Conservation (phyloP, 352 stramenopile species). For the Pythium biforme region DNA sequence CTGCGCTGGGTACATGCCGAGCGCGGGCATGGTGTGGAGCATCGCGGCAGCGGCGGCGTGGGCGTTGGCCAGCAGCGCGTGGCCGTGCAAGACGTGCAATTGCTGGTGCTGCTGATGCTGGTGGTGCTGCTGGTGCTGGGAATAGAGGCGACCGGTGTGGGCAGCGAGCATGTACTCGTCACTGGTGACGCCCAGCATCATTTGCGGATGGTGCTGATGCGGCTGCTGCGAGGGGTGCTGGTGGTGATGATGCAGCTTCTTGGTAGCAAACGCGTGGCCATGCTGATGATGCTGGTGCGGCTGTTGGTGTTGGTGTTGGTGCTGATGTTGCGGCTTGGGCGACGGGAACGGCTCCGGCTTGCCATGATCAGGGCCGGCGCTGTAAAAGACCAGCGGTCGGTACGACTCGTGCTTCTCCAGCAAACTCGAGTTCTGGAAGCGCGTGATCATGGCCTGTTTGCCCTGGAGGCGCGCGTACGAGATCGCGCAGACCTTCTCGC, state of each 20-base stretch:
- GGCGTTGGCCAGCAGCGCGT: constrained; percentile 25
- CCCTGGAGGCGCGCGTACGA: constrained; percentile 97
- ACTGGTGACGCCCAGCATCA: constrained; percentile 11
- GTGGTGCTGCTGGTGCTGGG: constrained; percentile 23
- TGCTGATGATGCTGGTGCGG: constrained; percentile 18
- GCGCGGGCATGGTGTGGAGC: constrained; percentile 22
- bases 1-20: constrained; percentile 15
- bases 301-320: constrained; percentile 8
- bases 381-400: constrained; percentile 90
- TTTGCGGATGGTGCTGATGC: constrained; percentile 7
- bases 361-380: constrained; percentile 62
- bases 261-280: constrained; percentile 5
- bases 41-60: constrained; percentile 26
- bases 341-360: constrained; percentile 65
- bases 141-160: constrained; percentile 12
- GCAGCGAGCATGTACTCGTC: constrained; percentile 19
- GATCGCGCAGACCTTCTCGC: constrained; percentile 98
- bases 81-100: constrained; percentile 14
- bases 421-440: constrained; percentile 98
- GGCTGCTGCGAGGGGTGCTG: constrained; percentile 7
- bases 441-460: constrained; percentile 97
- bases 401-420: constrained; percentile 94
- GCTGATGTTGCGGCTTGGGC: constrained; percentile 40
- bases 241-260: constrained; percentile 16
- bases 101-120: constrained; percentile 19